Evolutionary conservation across 73 alveolate genomes (phyloP), one percentile per base, ranked within the genome.

Genomic region (Tetrahymena borealis): DNA sequence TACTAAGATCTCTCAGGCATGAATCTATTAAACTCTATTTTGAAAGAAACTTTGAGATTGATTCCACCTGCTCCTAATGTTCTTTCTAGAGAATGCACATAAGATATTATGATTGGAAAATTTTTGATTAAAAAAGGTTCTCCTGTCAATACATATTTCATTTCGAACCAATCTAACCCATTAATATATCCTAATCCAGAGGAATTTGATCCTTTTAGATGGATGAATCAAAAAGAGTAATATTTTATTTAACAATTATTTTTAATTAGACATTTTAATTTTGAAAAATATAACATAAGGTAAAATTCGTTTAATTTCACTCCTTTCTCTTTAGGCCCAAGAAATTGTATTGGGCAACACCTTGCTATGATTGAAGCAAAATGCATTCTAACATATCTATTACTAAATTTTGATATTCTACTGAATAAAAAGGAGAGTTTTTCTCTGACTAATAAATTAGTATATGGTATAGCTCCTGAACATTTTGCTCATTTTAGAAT

Each of bases 271-370:
- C 28, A 2, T 1, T 43, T 43, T 6, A 43, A 3, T 11, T 43
- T 43, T 11, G 33, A 78, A 77, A 78, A 35, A 92, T 90, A 39
- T 32, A 20, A 36, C 38, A 4, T 15, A 24, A 60, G 85, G 31
- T n/a, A 18, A 60, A 60, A 60, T 60, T 60, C 85, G 28, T 24
- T 60, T 0, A 60, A 60, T 60, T 60, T 60, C 38, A 60, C 85
- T 18, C 93, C 95, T 39, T 93, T 93, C 39, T 79, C 93, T 18
- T 33, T 92, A 20, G 93, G 93, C 38, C 78, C 91, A 16, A 79
- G 95, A 85, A 85, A 93, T 35, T 93, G 93, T 35, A 85, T 93
- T 38, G 93, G 95, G 31, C 32, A 93, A 40, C 93, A 93, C 33
- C 90, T 93, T 78, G 95, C 95, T 10, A 38, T 35, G 28, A 93